A percentile compares a stretch with the other conserved stretches of the same genome.
These are phyloP conservation scores for Aspergillus affinis DNA, from an alignment of 495 filamentous ascomycete species.

Conservation along the genomic window DNA sequence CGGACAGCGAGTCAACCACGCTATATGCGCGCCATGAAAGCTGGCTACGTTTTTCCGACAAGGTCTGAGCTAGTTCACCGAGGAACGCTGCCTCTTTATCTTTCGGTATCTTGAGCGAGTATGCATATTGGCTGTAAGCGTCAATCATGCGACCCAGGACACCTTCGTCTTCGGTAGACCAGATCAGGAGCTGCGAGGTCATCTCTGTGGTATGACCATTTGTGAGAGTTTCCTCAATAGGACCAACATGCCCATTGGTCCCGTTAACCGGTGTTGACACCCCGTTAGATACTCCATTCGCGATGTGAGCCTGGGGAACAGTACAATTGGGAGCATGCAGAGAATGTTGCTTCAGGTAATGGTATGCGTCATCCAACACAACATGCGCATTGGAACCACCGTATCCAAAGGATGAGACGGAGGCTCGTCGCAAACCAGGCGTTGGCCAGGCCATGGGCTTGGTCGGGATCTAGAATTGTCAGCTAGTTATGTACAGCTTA, in stretches of 20 bases:
- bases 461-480: slow-evolving; percentile 3
- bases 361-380: slow-evolving; percentile 40
- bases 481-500: slow-evolving; percentile 28
- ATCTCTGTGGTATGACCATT: too few relatives aligned
- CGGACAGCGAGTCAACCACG: neutral
- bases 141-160: too few relatives aligned
- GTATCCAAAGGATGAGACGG: slow-evolving; percentile 61
- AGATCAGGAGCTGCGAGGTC: too few relatives aligned
- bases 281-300: slow-evolving; percentile 1
- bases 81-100: neutral
- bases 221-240: too few relatives aligned
- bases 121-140: too few relatives aligned
- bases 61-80: neutral
- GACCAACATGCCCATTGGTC: too few relatives aligned
- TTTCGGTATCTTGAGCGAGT: neutral
- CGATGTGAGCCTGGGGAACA: slow-evolving; percentile 10
- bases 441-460: slow-evolving; percentile 31
- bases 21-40: neutral
- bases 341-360: neutral
- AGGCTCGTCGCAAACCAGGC: slow-evolving; percentile 37
- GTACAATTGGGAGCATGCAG: neutral
- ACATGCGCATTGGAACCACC: slow-evolving; percentile 64
- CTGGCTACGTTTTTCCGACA: neutral
- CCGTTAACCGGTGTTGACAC: too few relatives aligned
- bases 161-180: too few relatives aligned